Conservation (phyloP, 495 filamentous ascomycete genomes). For the Podospora bellae-mahoneyi region DNA sequence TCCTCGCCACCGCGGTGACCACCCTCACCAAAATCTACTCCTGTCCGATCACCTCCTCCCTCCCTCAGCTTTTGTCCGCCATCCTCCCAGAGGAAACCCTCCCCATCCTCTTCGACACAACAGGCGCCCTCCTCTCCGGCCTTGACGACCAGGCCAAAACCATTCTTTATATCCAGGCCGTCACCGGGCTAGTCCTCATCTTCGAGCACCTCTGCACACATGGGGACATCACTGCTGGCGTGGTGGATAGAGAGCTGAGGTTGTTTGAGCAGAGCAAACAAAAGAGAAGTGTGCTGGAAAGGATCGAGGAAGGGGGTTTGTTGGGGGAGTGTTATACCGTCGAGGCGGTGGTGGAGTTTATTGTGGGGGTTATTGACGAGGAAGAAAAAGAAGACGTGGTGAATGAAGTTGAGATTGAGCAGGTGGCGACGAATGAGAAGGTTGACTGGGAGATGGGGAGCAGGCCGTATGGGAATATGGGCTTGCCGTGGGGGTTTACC, state of each 20-base stretch:
- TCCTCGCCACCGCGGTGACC: conserved; percentile 23
- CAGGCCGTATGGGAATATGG: conserved; percentile 32
- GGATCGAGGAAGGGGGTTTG: conserved; percentile 19
- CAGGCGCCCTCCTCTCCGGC: conserved; percentile 17
- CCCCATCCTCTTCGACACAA: conserved; percentile 29
- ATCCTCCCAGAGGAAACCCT: conserved; percentile 22
- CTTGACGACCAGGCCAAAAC: conserved; percentile 31
- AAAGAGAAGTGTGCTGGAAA: conserved; percentile 25
- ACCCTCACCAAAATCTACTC: conserved; percentile 23
- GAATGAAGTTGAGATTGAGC: conserved; percentile 4
- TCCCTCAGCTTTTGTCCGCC: conserved; percentile 22
- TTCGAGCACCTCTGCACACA: conserved; percentile 19
- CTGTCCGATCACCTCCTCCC: conserved; percentile 23
- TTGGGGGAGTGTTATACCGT: conserved; percentile 29
- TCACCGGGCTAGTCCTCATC: conserved; percentile 30
- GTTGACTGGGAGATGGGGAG: conserved; percentile 27
- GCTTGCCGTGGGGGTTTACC: conserved; percentile 37
- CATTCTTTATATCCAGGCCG: conserved; percentile 29
- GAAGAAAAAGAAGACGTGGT: conserved; percentile 3
- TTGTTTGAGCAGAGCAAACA: conserved; percentile 35
- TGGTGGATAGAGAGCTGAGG: conserved; percentile 29
- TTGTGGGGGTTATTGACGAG: conserved; percentile 23
- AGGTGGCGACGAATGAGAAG: conserved; percentile 17
- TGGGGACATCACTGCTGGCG: conserved; percentile 7
- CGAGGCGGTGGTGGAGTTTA: conserved; percentile 21